phyloP scores from a whole-genome alignment of 2,329 filamentous ascomycete genomes.

The Magnaporthiopsis poae region DNA sequence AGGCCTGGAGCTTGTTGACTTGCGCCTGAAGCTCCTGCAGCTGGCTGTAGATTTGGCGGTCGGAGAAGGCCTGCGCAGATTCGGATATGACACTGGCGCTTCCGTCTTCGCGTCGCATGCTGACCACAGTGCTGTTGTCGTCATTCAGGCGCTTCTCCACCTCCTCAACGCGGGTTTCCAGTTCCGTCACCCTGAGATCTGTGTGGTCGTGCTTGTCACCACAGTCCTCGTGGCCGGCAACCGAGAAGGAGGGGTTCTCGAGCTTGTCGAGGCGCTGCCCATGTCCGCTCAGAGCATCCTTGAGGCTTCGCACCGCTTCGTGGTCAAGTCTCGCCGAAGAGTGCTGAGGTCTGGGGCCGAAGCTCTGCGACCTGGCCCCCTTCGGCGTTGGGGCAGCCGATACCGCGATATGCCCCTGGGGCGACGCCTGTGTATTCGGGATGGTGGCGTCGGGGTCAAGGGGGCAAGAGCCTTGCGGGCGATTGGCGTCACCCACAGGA shows the following conservation, averaged over 20 bases:
- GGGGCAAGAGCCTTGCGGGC: neutral
- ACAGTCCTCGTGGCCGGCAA: constrained; percentile 57
- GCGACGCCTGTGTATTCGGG: constrained; percentile 3
- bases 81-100: constrained; percentile 36
- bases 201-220: constrained; percentile 56
- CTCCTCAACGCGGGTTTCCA: constrained; percentile 55
- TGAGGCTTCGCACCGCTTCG: constrained; percentile 34
- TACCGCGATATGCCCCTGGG: neutral
- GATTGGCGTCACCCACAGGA: constrained; percentile 11
- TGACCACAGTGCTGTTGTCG: constrained; percentile 32
- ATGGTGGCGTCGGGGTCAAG: constrained; percentile 3
- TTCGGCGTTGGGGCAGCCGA: constrained; percentile 4
- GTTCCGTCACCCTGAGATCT: constrained; percentile 58
- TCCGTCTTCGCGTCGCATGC: constrained; percentile 28
- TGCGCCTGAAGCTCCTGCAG: constrained; percentile 41
- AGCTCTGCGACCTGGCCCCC: constrained; percentile 3
- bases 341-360: constrained; percentile 9
- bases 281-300: constrained; percentile 48
- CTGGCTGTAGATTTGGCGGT: constrained; percentile 39
- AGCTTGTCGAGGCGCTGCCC: constrained; percentile 57
- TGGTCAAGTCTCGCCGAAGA: constrained; percentile 10
- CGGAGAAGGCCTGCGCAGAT: constrained; percentile 30
- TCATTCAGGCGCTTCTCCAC: constrained; percentile 43
- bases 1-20: constrained; percentile 45
- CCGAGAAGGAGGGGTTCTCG: constrained; percentile 61